Evolutionary conservation across 768 basidiomycete genomes (phyloP).

Genomic region (Serpula lacrymans): DNA sequence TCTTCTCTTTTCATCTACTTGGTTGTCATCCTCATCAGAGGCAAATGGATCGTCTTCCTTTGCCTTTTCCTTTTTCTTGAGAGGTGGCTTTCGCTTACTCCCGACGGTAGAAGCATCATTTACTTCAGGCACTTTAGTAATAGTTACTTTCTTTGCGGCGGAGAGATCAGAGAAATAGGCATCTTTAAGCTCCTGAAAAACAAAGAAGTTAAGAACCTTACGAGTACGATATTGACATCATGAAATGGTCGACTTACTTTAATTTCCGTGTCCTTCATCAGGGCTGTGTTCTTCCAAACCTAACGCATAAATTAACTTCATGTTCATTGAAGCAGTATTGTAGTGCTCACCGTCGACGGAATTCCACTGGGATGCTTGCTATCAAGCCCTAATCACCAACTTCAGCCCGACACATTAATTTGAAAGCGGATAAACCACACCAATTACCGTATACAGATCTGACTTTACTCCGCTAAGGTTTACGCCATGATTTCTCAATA

Average conservation of each 20-base stretch:
- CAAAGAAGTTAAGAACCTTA: neutral
- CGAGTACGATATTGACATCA: neutral
- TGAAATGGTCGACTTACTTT: conserved; percentile 41
- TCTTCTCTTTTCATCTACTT: conserved; percentile 16
- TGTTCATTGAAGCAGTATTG: neutral
- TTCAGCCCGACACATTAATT: neutral
- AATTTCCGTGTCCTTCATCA: conserved; percentile 58
- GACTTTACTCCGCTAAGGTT: conserved; percentile 70
- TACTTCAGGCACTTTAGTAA: conserved; percentile 16
- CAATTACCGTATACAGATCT: conserved; percentile 62
- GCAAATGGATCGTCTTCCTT: conserved; percentile 53
- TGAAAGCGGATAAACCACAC: conserved; percentile 27
- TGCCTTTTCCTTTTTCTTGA: conserved; percentile 45
- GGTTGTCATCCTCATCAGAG: conserved; percentile 41
- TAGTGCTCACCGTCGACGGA: conserved; percentile 54
- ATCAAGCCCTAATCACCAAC: conserved; percentile 49
- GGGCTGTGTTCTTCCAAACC: conserved; percentile 65
- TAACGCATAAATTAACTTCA: conserved; percentile 19
- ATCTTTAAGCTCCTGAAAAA: conserved; percentile 56
- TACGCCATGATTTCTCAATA: conserved; percentile 62
- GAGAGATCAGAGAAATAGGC: conserved; percentile 51
- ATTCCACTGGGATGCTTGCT: conserved; percentile 77
- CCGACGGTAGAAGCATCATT: conserved; percentile 14
- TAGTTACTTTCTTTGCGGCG: conserved; percentile 23
- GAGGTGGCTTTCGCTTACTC: conserved; percentile 39